Conservation (phyloP, 1,139 yeast genomes). For the Sugiyamaella xylanicola region DNA sequence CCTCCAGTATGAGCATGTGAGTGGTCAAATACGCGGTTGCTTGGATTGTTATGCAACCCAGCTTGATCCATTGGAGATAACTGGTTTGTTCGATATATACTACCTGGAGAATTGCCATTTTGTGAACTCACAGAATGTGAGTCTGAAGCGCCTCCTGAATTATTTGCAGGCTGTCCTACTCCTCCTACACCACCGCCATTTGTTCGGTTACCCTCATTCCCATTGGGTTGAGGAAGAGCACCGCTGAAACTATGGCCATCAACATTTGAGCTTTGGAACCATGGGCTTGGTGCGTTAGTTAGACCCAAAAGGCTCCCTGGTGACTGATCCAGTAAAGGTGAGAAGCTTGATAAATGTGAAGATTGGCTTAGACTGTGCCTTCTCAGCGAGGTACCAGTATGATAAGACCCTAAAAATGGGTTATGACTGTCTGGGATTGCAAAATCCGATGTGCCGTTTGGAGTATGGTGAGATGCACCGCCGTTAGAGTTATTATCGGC, state of each 20-base stretch:
- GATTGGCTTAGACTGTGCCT: constrained; percentile 18
- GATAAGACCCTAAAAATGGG: constrained; percentile 11
- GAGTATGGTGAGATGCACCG: constrained; percentile 7
- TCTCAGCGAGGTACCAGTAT: constrained; percentile 7
- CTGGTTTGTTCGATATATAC: not conserved
- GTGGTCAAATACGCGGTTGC: constrained; percentile 10
- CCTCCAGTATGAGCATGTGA: constrained; percentile 8
- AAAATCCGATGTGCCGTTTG: constrained; percentile 3
- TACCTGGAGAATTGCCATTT: constrained; percentile 13
- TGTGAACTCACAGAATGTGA: constrained; percentile 11
- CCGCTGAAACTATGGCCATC: constrained; percentile 15
- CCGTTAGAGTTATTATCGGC: constrained; percentile 1
- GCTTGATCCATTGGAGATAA: constrained; percentile 14
- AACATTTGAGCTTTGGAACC: constrained; percentile 19
- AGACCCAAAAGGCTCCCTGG: constrained; percentile 20
- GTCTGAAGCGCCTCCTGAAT: constrained; percentile 11
- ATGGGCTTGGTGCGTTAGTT: constrained; percentile 19
- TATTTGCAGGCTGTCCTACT: not conserved
- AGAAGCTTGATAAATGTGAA: constrained; percentile 14
- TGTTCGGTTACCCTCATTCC: not conserved
- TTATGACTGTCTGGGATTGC: constrained; percentile 13
- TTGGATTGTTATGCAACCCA: constrained; percentile 6
- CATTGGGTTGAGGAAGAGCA: constrained; percentile 5
- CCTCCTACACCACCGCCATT: constrained; percentile 6
- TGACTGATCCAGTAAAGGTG: constrained; percentile 21